These are phyloP conservation scores for Penicillium concentricum DNA, from an alignment of 2,329 filamentous ascomycete genomes.

Conservation along the genomic window DNA sequence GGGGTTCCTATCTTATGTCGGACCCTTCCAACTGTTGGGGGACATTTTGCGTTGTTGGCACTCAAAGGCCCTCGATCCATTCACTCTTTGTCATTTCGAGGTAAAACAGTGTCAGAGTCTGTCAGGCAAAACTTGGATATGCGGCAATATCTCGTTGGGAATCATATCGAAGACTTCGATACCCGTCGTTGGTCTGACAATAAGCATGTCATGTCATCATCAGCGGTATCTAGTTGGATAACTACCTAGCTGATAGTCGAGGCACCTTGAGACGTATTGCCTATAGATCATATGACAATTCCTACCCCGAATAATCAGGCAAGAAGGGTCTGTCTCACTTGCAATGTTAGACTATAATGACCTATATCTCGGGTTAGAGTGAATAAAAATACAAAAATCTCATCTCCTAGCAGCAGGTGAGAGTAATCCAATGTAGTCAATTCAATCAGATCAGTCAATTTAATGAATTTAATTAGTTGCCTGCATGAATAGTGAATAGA, in stretches of 20 bases:
- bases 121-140: not conserved
- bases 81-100: conserved; percentile 12
- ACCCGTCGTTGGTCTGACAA: not conserved
- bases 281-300: not conserved
- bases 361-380: not conserved
- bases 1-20: conserved; percentile 36
- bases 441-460: too few species aligned
- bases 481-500: not conserved
- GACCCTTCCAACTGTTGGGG: conserved; percentile 45
- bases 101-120: not conserved
- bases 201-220: not conserved
- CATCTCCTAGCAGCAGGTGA: not conserved
- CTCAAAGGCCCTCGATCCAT: conserved; percentile 33
- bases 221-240: not conserved
- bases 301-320: not conserved
- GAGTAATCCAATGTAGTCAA: not conserved
- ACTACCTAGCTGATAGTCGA: not conserved
- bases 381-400: not conserved
- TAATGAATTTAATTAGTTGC: not conserved
- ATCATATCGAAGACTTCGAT: conserved; percentile 14
- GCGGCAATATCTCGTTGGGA: not conserved
- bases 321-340: not conserved
- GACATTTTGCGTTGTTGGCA: conserved; percentile 45
- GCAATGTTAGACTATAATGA: not conserved
- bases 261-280: not conserved